phyloP scores from a whole-genome alignment of 805 yeast species.

The Candida insectalens region DNA sequence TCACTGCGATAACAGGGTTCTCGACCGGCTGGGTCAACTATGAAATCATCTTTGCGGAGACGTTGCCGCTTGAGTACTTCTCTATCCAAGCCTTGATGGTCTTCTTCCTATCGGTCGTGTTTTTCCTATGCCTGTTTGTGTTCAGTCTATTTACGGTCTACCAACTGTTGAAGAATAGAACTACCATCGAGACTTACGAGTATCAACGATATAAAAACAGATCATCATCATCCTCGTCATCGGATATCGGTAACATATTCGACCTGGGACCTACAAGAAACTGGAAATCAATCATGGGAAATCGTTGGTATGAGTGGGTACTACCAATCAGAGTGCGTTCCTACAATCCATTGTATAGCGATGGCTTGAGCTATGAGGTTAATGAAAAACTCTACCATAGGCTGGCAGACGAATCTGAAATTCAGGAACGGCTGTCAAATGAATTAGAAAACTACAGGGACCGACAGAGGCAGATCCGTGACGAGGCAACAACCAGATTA shows the following conservation, averaged over 20 bases:
- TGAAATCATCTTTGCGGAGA: constrained; percentile 32
- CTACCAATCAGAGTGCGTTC: constrained; percentile 36
- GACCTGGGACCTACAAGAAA: constrained; percentile 61
- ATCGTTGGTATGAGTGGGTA: constrained; percentile 53
- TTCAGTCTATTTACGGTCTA: constrained; percentile 52
- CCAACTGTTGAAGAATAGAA: constrained; percentile 52
- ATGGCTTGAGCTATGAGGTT: constrained; percentile 45
- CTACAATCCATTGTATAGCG: constrained; percentile 14
- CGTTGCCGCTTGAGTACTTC: constrained; percentile 25
- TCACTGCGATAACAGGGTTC: constrained; percentile 31
- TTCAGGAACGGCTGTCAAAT: constrained; percentile 36
- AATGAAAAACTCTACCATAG: constrained; percentile 32
- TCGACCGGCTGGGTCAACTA: constrained; percentile 35
- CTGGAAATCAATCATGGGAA: constrained; percentile 71
- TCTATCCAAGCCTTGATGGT: constrained; percentile 54
- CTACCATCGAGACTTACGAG: constrained; percentile 76
- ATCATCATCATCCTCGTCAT: constrained; percentile 27
- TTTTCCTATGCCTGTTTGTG: constrained; percentile 45
- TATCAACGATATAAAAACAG: constrained; percentile 35
- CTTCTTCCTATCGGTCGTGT: constrained; percentile 40
- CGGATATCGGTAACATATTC: constrained; percentile 65
- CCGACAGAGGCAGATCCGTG: constrained; percentile 7
- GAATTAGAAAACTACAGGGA: constrained; percentile 26
- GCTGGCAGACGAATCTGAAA: constrained; percentile 29
- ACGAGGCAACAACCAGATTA: background rate